Percentiles rank a stretch among this genome's conserved stretches.
These are phyloP conservation scores for Chytridium lagenaria DNA, from an alignment of 371 early-diverging fungal species.

Conservation along the genomic window DNA sequence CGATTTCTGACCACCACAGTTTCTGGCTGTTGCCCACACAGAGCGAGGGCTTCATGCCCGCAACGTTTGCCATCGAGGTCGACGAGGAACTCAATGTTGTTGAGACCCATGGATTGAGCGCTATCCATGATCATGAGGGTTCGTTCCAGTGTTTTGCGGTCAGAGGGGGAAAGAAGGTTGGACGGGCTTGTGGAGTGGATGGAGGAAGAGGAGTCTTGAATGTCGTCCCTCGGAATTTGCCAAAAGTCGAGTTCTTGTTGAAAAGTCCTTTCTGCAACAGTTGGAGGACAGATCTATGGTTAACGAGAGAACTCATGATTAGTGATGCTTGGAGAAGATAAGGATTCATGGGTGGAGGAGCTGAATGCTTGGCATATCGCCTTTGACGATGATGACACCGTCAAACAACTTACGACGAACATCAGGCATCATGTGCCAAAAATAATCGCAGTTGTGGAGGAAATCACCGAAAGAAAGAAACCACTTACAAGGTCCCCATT, in stretches of 20 bases:
- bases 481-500: slow-evolving; percentile 4
- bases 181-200: neutral
- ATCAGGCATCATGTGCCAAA: no score
- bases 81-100: neutral
- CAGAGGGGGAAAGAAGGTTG: neutral
- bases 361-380: neutral
- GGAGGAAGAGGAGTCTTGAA: neutral
- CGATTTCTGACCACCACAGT: slow-evolving; percentile 1
- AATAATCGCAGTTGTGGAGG: neutral
- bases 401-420: no score
- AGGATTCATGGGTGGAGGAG: neutral
- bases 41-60: neutral
- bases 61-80: slow-evolving; percentile 14
- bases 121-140: slow-evolving; percentile 13
- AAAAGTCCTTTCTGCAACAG: slow-evolving; percentile 7
- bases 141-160: neutral
- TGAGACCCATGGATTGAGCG: neutral
- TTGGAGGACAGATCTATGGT: slow-evolving; percentile 14
- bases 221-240: slow-evolving; percentile 1
- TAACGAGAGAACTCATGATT: neutral
- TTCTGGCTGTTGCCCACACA: neutral
- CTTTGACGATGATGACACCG: no score
- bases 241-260: slow-evolving; percentile 20
- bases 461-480: neutral
- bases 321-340: neutral